Conservation (phyloP, 768 basidiomycete species). For the Gautieria morchelliformis region DNA sequence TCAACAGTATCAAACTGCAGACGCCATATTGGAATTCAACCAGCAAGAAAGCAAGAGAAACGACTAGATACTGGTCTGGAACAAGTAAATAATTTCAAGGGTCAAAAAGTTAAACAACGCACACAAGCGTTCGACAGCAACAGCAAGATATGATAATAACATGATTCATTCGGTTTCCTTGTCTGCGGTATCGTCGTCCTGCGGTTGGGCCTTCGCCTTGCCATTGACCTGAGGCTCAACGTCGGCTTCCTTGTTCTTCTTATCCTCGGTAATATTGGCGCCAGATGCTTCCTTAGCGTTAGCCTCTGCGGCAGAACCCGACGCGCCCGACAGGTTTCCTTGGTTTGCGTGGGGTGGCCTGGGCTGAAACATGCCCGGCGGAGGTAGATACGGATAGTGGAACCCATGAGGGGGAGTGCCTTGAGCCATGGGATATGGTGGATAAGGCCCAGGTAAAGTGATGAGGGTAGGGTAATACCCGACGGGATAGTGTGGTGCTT, state of each 20-base stretch:
- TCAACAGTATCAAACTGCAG: neutral
- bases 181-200: neutral
- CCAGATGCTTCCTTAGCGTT: neutral
- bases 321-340: neutral
- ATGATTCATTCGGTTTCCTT: neutral
- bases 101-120: neutral
- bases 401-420: slow-evolving; percentile 5
- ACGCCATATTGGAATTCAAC: neutral
- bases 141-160: neutral
- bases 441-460: slow-evolving; percentile 33
- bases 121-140: neutral
- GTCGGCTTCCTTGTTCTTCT: neutral
- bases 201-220: slow-evolving; percentile 1
- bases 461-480: slow-evolving; percentile 40
- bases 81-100: neutral
- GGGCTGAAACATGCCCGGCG: slow-evolving; percentile 1
- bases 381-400: slow-evolving; percentile 7
- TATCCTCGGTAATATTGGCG: neutral
- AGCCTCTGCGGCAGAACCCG: slow-evolving; percentile 1
- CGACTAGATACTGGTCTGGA: neutral
- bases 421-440: slow-evolving; percentile 37
- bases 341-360: neutral
- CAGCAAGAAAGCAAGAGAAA: neutral
- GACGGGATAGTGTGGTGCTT: slow-evolving; percentile 24
- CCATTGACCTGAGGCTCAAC: slow-evolving; percentile 3